These are phyloP conservation scores for Monosporozyma solicola DNA, from an alignment of 805 yeast species.

Conservation along the genomic window DNA sequence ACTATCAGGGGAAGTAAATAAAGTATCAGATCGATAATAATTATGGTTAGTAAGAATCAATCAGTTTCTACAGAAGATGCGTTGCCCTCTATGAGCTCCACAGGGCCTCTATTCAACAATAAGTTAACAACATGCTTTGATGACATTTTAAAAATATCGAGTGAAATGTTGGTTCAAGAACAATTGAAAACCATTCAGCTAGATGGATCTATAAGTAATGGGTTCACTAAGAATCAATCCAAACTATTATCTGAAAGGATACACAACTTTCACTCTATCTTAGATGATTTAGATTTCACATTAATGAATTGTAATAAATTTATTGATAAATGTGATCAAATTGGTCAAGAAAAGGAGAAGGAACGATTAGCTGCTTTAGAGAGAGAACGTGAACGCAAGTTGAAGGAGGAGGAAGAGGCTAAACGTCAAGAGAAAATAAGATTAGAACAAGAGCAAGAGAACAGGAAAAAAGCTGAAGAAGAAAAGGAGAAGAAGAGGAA, in stretches of 20 bases:
- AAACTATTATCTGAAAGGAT: constrained; percentile 21
- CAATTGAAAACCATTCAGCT: constrained; percentile 28
- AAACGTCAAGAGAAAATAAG: constrained; percentile 1
- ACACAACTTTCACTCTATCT: constrained; percentile 21
- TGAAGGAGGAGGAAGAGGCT: constrained; percentile 1
- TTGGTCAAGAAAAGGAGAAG: constrained; percentile 26
- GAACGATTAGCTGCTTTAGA: constrained; percentile 9
- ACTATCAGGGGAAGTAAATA: background rate
- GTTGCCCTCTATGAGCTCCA: background rate
- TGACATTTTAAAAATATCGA: constrained; percentile 26
- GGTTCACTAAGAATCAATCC: constrained; percentile 22
- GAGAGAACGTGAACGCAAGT: constrained; percentile 1
- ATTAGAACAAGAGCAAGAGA: constrained; percentile 2
- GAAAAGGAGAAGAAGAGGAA: constrained; percentile 4
- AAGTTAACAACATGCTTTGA: constrained; percentile 27
- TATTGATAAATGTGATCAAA: constrained; percentile 25
- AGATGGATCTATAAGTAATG: constrained; percentile 19
- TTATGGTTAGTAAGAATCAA: constrained; percentile 5
- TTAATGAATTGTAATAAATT: constrained; percentile 20
- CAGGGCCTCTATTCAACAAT: constrained; percentile 10
- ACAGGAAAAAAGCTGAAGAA: background rate
- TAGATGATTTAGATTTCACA: constrained; percentile 27
- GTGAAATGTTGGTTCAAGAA: constrained; percentile 30
- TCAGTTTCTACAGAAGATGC: constrained; percentile 1
- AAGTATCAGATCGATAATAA: background rate